A percentile compares a stretch with the other conserved stretches of the same genome.
Evolutionary conservation across 2,329 filamentous ascomycete genomes (phyloP).

Genomic region (Exophiala sp.): DNA sequence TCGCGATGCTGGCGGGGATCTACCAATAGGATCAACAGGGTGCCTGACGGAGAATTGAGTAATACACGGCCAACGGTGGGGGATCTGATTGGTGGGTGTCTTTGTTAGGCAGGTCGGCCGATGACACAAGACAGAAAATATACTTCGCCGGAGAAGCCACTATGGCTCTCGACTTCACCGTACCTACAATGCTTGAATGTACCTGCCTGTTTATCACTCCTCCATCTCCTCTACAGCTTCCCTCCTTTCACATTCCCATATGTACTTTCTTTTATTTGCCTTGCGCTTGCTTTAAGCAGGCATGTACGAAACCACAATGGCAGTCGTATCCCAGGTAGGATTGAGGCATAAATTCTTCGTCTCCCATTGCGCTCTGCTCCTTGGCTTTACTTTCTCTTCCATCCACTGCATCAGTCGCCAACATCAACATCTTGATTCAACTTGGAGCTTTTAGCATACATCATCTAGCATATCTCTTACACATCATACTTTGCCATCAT

Average conservation of each 20-base stretch:
- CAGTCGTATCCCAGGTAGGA: not conserved
- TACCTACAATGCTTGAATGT: too few species aligned
- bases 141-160: not conserved
- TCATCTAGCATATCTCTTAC: not conserved
- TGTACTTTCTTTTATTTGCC: too few species aligned
- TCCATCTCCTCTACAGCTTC: too few species aligned
- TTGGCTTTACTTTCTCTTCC: not conserved
- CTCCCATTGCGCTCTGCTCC: not conserved
- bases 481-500: not conserved
- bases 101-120: constrained; percentile 12
- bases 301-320: too few species aligned
- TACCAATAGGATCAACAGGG: constrained; percentile 13
- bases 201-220: too few species aligned
- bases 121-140: not conserved
- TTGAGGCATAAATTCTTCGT: not conserved
- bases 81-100: not conserved
- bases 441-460: not conserved
- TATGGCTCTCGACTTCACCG: too few species aligned
- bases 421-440: not conserved
- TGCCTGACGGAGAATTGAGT: constrained; percentile 13
- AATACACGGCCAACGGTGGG: not conserved
- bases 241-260: too few species aligned
- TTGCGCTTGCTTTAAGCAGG: too few species aligned
- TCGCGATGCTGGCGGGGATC: constrained; percentile 4
- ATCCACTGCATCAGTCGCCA: not conserved